Percentiles rank a stretch among this genome's conserved stretches.
phyloP scores from a whole-genome alignment of 768 basidiomycete genomes.

The Russula earlei region DNA sequence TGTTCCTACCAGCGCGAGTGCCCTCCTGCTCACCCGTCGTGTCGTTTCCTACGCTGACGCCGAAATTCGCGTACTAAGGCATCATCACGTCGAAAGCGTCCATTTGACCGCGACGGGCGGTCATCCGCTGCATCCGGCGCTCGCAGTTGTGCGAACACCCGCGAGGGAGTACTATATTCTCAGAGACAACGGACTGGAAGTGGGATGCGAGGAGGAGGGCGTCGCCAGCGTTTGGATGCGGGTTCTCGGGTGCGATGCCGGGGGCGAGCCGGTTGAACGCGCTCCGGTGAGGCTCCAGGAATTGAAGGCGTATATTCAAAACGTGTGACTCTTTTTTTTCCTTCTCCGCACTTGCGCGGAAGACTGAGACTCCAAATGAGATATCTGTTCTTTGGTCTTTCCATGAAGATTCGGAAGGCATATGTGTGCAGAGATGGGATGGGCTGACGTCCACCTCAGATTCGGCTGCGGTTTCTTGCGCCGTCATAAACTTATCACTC shows the following conservation, averaged over 20 bases:
- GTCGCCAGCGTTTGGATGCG: conserved; percentile 53
- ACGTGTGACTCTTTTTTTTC: not conserved
- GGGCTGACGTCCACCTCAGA: not conserved
- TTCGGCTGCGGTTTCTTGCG: not conserved
- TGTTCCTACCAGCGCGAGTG: conserved; percentile 59
- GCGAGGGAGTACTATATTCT: conserved; percentile 59
- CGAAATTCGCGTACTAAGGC: conserved; percentile 31
- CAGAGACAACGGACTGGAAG: conserved; percentile 67
- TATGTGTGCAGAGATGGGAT: not conserved
- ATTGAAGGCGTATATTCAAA: conserved; percentile 6
- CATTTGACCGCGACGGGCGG: conserved; percentile 45
- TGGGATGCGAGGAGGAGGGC: conserved; percentile 70
- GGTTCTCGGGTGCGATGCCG: conserved; percentile 40
- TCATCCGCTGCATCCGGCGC: conserved; percentile 43
- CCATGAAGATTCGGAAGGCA: too few species aligned
- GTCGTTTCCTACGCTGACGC: not conserved
- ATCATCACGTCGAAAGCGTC: conserved; percentile 69
- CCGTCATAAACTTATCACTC: not conserved
- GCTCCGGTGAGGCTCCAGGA: conserved; percentile 5
- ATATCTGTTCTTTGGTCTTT: not conserved
- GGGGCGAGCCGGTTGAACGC: not conserved
- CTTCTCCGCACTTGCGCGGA: conserved; percentile 44
- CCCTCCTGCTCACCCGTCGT: not conserved
- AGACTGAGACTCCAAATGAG: conserved; percentile 35
- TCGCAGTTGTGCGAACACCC: conserved; percentile 65